phyloP scores from a whole-genome alignment of 2,329 filamentous ascomycete species.

The Ascochyta clinopodiicola region DNA sequence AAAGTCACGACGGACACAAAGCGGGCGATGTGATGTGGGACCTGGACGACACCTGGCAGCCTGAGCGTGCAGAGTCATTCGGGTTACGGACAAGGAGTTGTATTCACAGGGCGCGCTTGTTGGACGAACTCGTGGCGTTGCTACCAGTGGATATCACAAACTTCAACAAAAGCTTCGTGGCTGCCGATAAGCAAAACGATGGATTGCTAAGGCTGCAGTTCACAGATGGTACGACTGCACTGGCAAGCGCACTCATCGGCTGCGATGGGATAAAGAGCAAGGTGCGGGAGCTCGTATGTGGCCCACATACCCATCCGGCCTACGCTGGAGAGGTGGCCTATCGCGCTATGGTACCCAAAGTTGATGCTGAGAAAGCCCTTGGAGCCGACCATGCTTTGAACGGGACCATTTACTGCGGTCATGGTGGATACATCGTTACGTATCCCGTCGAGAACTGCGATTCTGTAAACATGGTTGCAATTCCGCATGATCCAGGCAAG shows the following conservation, averaged over 20 bases:
- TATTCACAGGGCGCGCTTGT: conserved; percentile 49
- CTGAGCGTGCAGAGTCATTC: conserved; percentile 46
- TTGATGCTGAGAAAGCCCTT: conserved; percentile 44
- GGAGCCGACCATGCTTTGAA: conserved; percentile 39
- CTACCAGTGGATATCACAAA: conserved; percentile 31
- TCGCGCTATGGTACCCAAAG: conserved; percentile 40
- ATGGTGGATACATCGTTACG: conserved; percentile 22
- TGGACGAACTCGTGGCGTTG: conserved; percentile 57
- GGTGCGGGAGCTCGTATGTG: conserved; percentile 27
- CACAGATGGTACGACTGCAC: conserved; percentile 43
- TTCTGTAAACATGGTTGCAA: conserved; percentile 32
- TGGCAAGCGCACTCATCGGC: conserved; percentile 52
- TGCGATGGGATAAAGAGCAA: conserved; percentile 56
- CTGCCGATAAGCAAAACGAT: conserved; percentile 39
- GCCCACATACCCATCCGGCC: conserved; percentile 21
- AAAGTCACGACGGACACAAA: neutral
- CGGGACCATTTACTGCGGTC: conserved; percentile 34
- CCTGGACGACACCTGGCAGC: conserved; percentile 44
- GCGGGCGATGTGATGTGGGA: conserved; percentile 49
- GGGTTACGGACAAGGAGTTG: conserved; percentile 11
- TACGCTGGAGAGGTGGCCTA: conserved; percentile 37
- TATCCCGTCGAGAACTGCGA: conserved; percentile 28
- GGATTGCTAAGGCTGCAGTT: conserved; percentile 48
- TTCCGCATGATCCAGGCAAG: conserved; percentile 21
- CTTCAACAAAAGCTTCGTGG: conserved; percentile 34